phyloP scores from a whole-genome alignment of 495 filamentous ascomycete genomes.

The Aspergillus kassunensis region DNA sequence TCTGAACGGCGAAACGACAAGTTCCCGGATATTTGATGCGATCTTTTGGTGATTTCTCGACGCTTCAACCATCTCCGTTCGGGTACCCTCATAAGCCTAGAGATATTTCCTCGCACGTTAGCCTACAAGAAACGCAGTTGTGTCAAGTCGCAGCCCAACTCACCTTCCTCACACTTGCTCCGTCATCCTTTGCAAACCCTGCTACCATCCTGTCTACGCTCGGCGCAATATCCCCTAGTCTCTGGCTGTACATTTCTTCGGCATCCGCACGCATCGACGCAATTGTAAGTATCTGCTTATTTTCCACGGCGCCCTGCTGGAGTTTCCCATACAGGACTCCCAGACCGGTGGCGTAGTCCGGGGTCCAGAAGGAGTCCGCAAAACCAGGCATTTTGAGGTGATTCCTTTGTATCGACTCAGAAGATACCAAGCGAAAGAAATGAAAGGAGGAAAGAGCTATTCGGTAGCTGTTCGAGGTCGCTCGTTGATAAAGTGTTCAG shows the following conservation, averaged over 20 bases:
- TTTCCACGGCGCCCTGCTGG: slow-evolving; percentile 91
- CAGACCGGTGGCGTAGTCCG: slow-evolving; percentile 88
- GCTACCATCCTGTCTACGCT: slow-evolving; percentile 70
- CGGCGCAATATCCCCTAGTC: slow-evolving; percentile 77
- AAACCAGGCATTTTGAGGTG: slow-evolving; percentile 69
- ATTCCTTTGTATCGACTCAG: background rate
- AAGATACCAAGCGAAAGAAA: background rate
- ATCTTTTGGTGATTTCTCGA: slow-evolving; percentile 90
- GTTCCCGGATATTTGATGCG: slow-evolving; percentile 88
- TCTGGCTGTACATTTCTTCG: slow-evolving; percentile 82
- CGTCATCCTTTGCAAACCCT: slow-evolving; percentile 90
- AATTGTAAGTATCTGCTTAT: slow-evolving; percentile 87
- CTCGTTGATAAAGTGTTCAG: background rate
- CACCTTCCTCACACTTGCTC: slow-evolving; percentile 93
- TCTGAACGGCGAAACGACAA: slow-evolving; percentile 89
- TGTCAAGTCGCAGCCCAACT: slow-evolving; percentile 15
- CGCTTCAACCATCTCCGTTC: slow-evolving; percentile 90
- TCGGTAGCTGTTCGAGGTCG: background rate
- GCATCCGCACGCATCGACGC: slow-evolving; percentile 94
- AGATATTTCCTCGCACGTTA: slow-evolving; percentile 1
- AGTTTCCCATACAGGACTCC: slow-evolving; percentile 96
- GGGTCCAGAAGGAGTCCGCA: slow-evolving; percentile 92
- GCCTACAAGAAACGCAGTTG: background rate
- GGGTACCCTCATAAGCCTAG: slow-evolving; percentile 93
- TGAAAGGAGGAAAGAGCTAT: background rate